Base-by-base conservation (phyloP, 2,329 filamentous ascomycete species). In the Didymella glomerata region DNA sequence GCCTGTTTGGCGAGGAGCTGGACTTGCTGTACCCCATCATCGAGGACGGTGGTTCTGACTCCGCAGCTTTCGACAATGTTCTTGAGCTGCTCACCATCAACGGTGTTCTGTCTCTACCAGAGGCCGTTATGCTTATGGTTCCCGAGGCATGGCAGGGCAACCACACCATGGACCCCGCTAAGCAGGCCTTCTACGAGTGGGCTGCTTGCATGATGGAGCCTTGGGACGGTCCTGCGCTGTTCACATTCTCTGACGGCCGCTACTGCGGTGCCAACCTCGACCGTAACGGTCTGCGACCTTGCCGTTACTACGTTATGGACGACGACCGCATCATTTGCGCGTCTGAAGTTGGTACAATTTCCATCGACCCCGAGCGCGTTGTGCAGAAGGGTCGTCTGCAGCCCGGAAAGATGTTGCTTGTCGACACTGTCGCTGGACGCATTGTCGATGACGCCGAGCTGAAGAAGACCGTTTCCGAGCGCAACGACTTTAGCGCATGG, bases 201-300 rank as follows among this genome's bases (percentile, higher is more conserved):
- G 94, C 94, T 72, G 93, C 93, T 67, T 98, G 94, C 79, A 91
- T 96, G 84, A 98, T 98, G 94, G 94, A 98, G 82, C 93, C 94
- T 16, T 98, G 94, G 94, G 94, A 98, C 79, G 94, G 94, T 18
- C 94, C 94, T 32, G 94, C 94, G 55, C 87, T 98, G 30, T 98
- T 98, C 83, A 97, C 93, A 7, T 98, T 98, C 79, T 92, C 94
- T 27, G 94, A 98, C 77, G 94, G 94, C 62, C 89, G 94, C 63
- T 98, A 95, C 84, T 98, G 94, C 73, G 94, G 94, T 85, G 94
- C 94, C 67, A 98, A 97, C 78, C 85, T 98, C 24, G 94, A 98
- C 81, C 89, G 94, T 79, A 98, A 98, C 75, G 94, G 94, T 80
- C 86, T 98, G 52, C 88, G 94, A 69, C 94, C 94, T 72, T 98